Evolutionary conservation across 148 eudicot genomes (phyloP).

Genomic region (Dysphania ambrosioides): DNA sequence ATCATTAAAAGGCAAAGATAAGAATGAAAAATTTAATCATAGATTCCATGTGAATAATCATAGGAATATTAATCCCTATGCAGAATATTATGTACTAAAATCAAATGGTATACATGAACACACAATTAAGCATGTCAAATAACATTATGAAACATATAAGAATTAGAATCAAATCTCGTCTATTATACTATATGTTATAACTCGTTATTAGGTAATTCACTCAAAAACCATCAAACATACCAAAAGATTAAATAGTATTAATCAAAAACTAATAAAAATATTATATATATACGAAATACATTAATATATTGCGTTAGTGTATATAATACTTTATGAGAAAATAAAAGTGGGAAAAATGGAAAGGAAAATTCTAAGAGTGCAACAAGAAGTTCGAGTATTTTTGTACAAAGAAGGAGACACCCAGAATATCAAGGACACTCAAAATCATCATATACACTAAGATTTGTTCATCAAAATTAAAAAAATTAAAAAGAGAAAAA

Average conservation of each 20-base stretch:
- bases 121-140: too few species aligned
- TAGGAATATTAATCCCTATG: background rate
- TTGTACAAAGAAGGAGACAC: slow-evolving; percentile 18
- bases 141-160: too few species aligned
- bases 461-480: slow-evolving; percentile 14
- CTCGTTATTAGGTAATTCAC: too few species aligned
- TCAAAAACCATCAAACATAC: background rate
- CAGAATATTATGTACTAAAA: background rate
- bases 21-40: background rate
- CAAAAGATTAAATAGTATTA: background rate
- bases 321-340: too few species aligned
- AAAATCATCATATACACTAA: slow-evolving; percentile 14
- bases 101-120: background rate
- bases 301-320: too few species aligned
- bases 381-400: slow-evolving; percentile 8
- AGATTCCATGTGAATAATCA: slow-evolving; percentile 17
- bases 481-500: background rate
- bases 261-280: too few species aligned
- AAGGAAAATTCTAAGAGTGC: background rate
- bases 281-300: too few species aligned
- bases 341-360: background rate
- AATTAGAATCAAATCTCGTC: background rate
- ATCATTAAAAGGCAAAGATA: background rate
- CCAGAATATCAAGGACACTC: slow-evolving; percentile 10
- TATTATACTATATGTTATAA: too few species aligned